Conservation (phyloP, 108 stramenopile species). For the Chaetoceros tenuissimus region DNA sequence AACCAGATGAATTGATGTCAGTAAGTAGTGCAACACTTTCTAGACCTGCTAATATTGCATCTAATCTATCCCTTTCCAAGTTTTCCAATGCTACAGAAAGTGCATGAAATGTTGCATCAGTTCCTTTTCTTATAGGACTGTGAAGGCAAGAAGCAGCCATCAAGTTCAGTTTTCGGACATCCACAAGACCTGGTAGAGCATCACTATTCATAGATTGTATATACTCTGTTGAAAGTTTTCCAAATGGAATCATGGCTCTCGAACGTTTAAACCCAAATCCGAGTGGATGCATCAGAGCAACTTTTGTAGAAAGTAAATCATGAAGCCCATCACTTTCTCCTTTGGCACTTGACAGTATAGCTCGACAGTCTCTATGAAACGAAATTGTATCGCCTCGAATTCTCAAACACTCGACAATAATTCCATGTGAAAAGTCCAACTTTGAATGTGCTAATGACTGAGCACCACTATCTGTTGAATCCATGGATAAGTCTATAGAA, state of each 20-base stretch:
- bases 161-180: background rate
- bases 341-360: slow-evolving; percentile 28
- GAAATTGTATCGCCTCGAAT: slow-evolving; percentile 16
- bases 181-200: background rate
- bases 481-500: background rate
- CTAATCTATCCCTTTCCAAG: slow-evolving; percentile 50
- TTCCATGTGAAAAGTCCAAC: slow-evolving; percentile 16
- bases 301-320: slow-evolving; percentile 14
- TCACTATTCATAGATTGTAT: slow-evolving; percentile 3
- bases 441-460: background rate
- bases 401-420: slow-evolving; percentile 38
- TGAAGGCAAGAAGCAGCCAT: no score
- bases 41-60: slow-evolving; percentile 50
- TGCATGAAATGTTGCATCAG: slow-evolving; percentile 4
- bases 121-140: background rate
- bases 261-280: slow-evolving; percentile 7
- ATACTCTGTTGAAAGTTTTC: no score
- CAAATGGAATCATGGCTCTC: background rate
- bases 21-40: slow-evolving; percentile 53
- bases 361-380: slow-evolving; percentile 33
- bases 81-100: slow-evolving; percentile 35
- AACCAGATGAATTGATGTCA: slow-evolving; percentile 20
- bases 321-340: slow-evolving; percentile 17
- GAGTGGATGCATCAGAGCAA: slow-evolving; percentile 17
- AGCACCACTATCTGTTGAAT: background rate